Evolutionary conservation across 139 green algal genomes (phyloP), one percentile per base, ranked within the genome.

Genomic region (Picochlorum sp.): DNA sequence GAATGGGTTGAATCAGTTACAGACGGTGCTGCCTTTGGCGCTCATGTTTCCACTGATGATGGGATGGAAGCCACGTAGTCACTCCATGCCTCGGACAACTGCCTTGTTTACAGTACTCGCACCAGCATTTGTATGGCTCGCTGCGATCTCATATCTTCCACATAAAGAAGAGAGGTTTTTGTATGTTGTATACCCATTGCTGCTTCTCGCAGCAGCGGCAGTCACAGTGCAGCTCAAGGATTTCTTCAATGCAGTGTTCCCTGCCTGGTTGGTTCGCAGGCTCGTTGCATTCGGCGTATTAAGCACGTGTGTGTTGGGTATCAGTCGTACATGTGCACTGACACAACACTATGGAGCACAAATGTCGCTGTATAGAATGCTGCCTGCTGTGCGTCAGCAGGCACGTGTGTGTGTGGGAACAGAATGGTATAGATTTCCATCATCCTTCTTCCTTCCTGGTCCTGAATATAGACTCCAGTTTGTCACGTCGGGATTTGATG

Each of bases 151-250:
- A 3, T 37, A 63, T 23, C 65, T 95, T 18, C 85, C 86, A 6
- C 86, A 94, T 77, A 94, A 94, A 69, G 86, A 94, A 66, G 86
- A 94, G 63, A 70, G 86, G 49, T 93, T 93, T 64, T 68, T 93
- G 24, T 93, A 83, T 57, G 64, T 87, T 4, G 76, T 86, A 9
- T 93, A 92, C 38, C 77, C 82, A 4, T 49, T 85, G 74, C 65
- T 83, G 56, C 87, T 77, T 51, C 49, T 91, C 30, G 76, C 79
- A 4, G 84, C 81, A 41, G 84, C 82, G 0, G 57, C 63, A 15
- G 65, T 63, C 13, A 58, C 89, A 28, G 65, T 26, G 0, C 10
- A 21, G 13, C 15, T 31, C 16, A 34, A 30, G 51, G 13, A 59
- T 38, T 7, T 62, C 14, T 1, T 4, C 68, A 4, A 15, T 74